Evolutionary conservation across 345 rosid genomes (phyloP).

Genomic region (Syzygium aqueum): DNA sequence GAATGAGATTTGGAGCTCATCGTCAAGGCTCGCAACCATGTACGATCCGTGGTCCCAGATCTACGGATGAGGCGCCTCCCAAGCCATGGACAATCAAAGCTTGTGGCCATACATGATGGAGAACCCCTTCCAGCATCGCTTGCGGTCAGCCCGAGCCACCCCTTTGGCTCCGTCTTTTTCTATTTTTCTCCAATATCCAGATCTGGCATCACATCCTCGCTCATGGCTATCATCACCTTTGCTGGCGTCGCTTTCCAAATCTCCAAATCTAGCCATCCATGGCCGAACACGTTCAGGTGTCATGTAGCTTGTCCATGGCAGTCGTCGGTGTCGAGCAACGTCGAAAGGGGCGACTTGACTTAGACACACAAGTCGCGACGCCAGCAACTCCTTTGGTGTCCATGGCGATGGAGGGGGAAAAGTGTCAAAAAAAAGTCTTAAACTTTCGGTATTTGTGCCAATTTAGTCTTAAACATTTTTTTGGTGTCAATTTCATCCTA

Average conservation of each 20-base stretch:
- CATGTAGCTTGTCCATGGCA: background rate
- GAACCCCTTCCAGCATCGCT: background rate
- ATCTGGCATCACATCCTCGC: background rate
- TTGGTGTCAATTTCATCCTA: too few species aligned
- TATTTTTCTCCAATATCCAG: background rate
- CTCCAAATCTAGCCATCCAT: background rate
- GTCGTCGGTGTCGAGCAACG: background rate
- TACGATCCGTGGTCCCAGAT: too few species aligned
- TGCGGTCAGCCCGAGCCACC: background rate
- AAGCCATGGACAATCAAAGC: background rate
- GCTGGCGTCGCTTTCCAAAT: background rate
- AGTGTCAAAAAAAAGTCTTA: too few species aligned
- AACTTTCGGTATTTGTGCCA: too few species aligned
- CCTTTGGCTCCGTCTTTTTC: background rate
- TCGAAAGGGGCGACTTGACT: background rate
- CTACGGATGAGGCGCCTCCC: background rate
- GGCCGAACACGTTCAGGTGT: background rate
- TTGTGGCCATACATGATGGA: background rate
- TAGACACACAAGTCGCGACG: background rate
- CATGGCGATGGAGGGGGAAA: background rate
- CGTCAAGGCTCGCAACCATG: too few species aligned
- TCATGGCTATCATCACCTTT: background rate
- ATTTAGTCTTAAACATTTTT: too few species aligned
- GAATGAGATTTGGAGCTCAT: too few species aligned
- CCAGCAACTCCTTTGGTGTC: background rate